These are phyloP conservation scores for Prunella vulgaris DNA, from an alignment of 257 asterid genomes.

Conservation along the genomic window DNA sequence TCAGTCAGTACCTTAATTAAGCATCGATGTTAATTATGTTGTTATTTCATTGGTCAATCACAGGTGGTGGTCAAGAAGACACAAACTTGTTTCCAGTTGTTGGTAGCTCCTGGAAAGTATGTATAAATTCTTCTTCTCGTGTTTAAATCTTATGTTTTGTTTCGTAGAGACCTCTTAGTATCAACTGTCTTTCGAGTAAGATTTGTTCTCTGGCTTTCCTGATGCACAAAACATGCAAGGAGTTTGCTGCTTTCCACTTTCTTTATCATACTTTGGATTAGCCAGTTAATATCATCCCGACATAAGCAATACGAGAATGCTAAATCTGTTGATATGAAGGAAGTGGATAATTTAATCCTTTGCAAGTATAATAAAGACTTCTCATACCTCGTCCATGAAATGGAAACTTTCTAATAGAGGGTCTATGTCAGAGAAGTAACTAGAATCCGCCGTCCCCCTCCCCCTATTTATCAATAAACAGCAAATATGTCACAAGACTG, in stretches of 20 bases:
- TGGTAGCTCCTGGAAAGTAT: constrained; percentile 81
- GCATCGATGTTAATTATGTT: constrained; percentile 4
- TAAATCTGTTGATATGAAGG: too few species aligned
- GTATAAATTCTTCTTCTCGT: constrained; percentile 22
- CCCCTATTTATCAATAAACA: too few species aligned
- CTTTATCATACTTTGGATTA: constrained; percentile 15
- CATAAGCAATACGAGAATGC: too few species aligned
- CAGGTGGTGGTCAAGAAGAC: constrained; percentile 71
- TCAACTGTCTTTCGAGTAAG: not conserved
- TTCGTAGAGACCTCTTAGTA: not conserved
- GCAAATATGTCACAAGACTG: too few species aligned
- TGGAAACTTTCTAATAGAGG: too few species aligned
- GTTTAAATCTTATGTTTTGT: constrained; percentile 8
- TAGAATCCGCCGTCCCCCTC: too few species aligned
- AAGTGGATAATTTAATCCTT: too few species aligned
- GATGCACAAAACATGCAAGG: constrained; percentile 11
- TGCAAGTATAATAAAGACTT: too few species aligned
- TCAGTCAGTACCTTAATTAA: not conserved
- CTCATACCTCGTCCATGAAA: too few species aligned
- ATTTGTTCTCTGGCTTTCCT: not conserved
- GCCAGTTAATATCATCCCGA: too few species aligned
- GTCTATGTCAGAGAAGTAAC: too few species aligned
- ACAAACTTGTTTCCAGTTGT: constrained; percentile 80
- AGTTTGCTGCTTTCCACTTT: not conserved
- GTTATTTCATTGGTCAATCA: constrained; percentile 3